These are phyloP conservation scores for Yarrowia sp. DNA, from an alignment of 805 yeast species.

Conservation along the genomic window DNA sequence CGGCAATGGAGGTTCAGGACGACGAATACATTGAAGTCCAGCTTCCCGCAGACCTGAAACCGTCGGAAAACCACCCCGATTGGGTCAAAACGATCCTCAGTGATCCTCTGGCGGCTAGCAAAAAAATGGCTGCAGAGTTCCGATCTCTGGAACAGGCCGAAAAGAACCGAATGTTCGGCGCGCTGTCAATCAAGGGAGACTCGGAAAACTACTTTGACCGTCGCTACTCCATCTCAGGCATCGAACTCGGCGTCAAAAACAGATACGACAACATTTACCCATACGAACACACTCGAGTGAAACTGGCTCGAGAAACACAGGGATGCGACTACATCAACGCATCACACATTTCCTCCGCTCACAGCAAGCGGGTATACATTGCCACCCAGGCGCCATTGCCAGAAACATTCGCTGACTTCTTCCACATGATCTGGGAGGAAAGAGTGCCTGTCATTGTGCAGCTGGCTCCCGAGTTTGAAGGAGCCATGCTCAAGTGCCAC, in stretches of 20 bases:
- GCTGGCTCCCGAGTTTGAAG: slow-evolving; percentile 79
- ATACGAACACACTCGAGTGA: slow-evolving; percentile 82
- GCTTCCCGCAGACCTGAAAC: slow-evolving; percentile 42
- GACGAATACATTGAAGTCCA: slow-evolving; percentile 13
- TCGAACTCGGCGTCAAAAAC: slow-evolving; percentile 81
- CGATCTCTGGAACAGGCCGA: slow-evolving; percentile 73
- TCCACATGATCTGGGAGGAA: slow-evolving; percentile 76
- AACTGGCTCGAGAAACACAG: slow-evolving; percentile 41
- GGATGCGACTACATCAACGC: slow-evolving; percentile 81
- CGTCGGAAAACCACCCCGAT: slow-evolving; percentile 53
- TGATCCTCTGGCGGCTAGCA: slow-evolving; percentile 51
- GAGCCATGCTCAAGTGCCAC: slow-evolving; percentile 82
- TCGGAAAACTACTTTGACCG: slow-evolving; percentile 40
- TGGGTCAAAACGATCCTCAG: slow-evolving; percentile 60
- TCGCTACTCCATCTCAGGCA: slow-evolving; percentile 67
- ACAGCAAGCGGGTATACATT: slow-evolving; percentile 61
- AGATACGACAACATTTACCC: slow-evolving; percentile 89
- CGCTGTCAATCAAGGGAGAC: slow-evolving; percentile 44
- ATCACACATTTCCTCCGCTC: slow-evolving; percentile 60
- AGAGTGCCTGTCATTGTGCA: slow-evolving; percentile 72
- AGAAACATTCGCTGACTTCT: slow-evolving; percentile 83
- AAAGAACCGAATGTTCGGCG: slow-evolving; percentile 65
- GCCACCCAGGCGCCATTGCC: slow-evolving; percentile 94
- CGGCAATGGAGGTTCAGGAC: slow-evolving; percentile 43
- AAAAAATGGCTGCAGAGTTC: slow-evolving; percentile 60